Conservation (phyloP, 2,329 filamentous ascomycete genomes). For the Simplicillium aogashimaense region DNA sequence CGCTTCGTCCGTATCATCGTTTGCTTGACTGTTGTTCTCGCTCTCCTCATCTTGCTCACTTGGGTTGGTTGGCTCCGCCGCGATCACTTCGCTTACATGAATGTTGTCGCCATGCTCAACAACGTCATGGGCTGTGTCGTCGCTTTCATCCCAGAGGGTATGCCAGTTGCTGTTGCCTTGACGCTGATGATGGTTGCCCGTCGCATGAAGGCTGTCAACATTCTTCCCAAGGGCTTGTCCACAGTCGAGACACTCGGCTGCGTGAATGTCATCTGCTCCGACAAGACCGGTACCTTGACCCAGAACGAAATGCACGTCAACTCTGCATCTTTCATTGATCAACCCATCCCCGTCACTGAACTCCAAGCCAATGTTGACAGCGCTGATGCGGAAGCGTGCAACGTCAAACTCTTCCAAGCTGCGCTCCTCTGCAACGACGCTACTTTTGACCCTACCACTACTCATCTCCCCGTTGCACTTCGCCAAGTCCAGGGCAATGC, state of each 20-base stretch:
- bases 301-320: conserved; percentile 34
- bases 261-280: conserved; percentile 32
- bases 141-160: conserved; percentile 28
- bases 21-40: conserved; percentile 24
- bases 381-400: conserved; percentile 7
- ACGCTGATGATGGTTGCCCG: conserved; percentile 31
- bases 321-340: conserved; percentile 25
- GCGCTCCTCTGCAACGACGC: conserved; percentile 31
- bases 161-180: conserved; percentile 27
- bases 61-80: conserved; percentile 30
- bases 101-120: conserved; percentile 31
- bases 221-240: conserved; percentile 29
- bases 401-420: conserved; percentile 16
- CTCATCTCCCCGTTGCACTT: conserved; percentile 21
- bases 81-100: conserved; percentile 27
- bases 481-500: conserved; percentile 29
- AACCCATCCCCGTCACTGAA: conserved; percentile 15
- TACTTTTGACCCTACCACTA: conserved; percentile 26
- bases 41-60: conserved; percentile 30
- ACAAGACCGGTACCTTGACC: conserved; percentile 31
- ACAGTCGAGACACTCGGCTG: conserved; percentile 33
- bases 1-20: conserved; percentile 34
- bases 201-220: conserved; percentile 29
- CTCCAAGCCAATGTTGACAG: conserved; percentile 12
- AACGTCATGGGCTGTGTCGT: conserved; percentile 34